phyloP scores from a whole-genome alignment of 331 rosid genomes.

The Prunus yedoensis region DNA sequence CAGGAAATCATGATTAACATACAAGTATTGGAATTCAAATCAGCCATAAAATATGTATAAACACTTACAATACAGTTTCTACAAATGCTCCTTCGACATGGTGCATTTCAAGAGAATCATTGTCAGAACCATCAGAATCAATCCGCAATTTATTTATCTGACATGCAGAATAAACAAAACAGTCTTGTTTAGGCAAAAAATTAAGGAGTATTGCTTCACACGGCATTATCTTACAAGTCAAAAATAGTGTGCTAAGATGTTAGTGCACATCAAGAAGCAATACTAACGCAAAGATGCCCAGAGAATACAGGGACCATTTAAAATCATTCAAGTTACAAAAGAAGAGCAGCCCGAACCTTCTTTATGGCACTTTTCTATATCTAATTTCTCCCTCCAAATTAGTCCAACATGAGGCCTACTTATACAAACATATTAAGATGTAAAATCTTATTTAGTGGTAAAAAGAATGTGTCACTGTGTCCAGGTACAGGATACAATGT shows the following conservation, averaged over 20 bases:
- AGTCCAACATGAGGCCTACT: background rate
- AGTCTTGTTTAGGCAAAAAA: constrained; percentile 2
- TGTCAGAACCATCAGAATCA: constrained; percentile 60
- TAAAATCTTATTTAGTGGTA: background rate
- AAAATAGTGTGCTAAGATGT: background rate
- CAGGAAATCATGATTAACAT: constrained; percentile 17
- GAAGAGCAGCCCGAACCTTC: background rate
- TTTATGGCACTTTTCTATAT: background rate
- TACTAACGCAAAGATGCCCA: background rate
- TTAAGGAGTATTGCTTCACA: background rate
- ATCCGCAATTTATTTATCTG: constrained; percentile 74
- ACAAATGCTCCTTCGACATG: constrained; percentile 95
- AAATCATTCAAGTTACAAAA: constrained; percentile 4
- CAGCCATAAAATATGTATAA: constrained; percentile 2
- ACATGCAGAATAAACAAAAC: constrained; percentile 16
- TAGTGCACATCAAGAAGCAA: background rate
- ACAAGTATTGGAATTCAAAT: background rate
- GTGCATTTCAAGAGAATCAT: constrained; percentile 68
- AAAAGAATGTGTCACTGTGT: background rate
- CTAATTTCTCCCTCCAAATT: background rate
- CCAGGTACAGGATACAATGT: background rate
- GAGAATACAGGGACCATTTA: background rate
- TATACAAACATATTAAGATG: constrained; percentile 1
- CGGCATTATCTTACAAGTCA: background rate
- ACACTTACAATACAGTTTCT: constrained; percentile 84